phyloP scores from a whole-genome alignment of 2,329 filamentous ascomycete genomes.

The Diplocarpon mali region DNA sequence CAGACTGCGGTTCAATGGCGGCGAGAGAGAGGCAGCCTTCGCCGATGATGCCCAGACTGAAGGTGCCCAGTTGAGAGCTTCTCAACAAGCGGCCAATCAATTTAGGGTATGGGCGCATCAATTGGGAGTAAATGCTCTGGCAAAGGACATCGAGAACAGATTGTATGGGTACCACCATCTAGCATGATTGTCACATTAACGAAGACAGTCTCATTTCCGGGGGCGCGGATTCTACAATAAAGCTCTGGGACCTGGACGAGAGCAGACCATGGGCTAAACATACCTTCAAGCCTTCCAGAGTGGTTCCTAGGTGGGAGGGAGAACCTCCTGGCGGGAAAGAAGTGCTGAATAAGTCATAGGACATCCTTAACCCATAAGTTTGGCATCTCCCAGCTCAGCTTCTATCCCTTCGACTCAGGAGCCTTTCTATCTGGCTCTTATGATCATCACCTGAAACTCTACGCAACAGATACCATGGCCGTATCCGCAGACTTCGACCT shows the following conservation, averaged over 20 bases:
- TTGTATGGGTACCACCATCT: conserved; percentile 38
- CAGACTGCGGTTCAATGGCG: conserved; percentile 59
- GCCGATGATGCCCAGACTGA: conserved; percentile 6
- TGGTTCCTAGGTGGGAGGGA: conserved; percentile 32
- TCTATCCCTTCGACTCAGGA: conserved; percentile 67
- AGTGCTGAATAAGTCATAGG: conserved; percentile 5
- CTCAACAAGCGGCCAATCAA: conserved; percentile 6
- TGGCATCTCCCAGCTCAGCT: conserved; percentile 64
- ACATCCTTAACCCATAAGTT: conserved; percentile 43
- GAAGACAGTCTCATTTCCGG: conserved; percentile 62
- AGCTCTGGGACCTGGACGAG: conserved; percentile 75
- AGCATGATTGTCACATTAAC: conserved; percentile 1
- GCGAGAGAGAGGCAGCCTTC: conserved; percentile 29
- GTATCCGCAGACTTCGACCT: conserved; percentile 58
- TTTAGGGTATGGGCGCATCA: conserved; percentile 51
- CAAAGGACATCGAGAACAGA: conserved; percentile 73
- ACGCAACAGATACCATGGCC: conserved; percentile 51
- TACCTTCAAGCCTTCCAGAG: conserved; percentile 43
- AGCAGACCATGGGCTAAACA: conserved; percentile 32
- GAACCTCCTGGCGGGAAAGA: neutral
- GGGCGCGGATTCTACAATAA: conserved; percentile 73
- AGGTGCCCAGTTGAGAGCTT: neutral
- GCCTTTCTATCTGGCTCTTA: conserved; percentile 70
- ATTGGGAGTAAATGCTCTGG: conserved; percentile 67
- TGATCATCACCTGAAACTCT: conserved; percentile 67